Evolutionary conservation across 257 asterid genomes (phyloP).

Genomic region (Nicotiana noctiflora): DNA sequence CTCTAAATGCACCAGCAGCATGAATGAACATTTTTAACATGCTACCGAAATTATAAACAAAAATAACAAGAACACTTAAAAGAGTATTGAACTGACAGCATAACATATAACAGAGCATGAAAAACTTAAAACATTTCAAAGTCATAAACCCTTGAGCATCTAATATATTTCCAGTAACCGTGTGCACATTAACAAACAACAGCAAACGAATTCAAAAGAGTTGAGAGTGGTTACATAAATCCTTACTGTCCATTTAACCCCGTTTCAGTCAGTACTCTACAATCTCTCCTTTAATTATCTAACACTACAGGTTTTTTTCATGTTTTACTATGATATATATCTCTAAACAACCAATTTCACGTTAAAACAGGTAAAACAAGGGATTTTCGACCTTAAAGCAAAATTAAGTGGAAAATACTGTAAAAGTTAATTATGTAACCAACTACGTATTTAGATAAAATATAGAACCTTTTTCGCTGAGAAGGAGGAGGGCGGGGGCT

Average conservation of each 20-base stretch:
- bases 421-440: not conserved
- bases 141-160: not conserved
- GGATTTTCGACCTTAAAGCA: not conserved
- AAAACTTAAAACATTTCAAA: not conserved
- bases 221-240: not conserved
- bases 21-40: not conserved
- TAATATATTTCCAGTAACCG: not conserved
- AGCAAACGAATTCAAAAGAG: not conserved
- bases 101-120: not conserved
- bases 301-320: not conserved
- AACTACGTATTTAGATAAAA: not conserved
- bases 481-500: slow-evolving; percentile 18
- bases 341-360: not conserved
- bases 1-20: not conserved
- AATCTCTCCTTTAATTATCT: not conserved
- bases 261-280: not conserved
- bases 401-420: not conserved
- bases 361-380: not conserved
- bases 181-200: not conserved
- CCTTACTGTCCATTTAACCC: not conserved
- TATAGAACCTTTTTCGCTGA: slow-evolving; percentile 23
- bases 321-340: not conserved
- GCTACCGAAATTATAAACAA: not conserved
- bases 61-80: not conserved
- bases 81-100: not conserved